Conservation (phyloP, 208 protist genomes). For the Strigomonas culicis region DNA sequence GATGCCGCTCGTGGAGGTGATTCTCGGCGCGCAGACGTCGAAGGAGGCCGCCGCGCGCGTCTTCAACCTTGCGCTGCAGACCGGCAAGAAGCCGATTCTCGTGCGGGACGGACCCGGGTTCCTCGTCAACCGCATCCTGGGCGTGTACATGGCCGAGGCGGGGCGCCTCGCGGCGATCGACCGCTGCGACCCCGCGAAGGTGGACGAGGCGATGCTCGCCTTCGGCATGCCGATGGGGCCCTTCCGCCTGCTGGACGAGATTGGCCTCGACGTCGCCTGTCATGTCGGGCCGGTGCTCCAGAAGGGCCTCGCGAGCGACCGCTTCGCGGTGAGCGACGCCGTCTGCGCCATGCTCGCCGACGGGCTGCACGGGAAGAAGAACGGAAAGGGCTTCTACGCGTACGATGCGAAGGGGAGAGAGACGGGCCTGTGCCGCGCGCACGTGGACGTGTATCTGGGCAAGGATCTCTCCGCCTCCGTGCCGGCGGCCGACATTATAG, state of each 20-base stretch:
- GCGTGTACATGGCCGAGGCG: conserved; percentile 84
- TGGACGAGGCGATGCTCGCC: conserved; percentile 75
- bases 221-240: conserved; percentile 94
- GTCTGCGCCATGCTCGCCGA: conserved; percentile 58
- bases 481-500: conserved; percentile 57
- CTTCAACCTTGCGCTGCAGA: conserved; percentile 70
- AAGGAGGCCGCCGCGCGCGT: conserved; percentile 68
- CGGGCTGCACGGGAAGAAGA: conserved; percentile 84
- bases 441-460: conserved; percentile 32
- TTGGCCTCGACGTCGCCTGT: conserved; percentile 88
- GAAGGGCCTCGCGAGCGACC: conserved; percentile 53
- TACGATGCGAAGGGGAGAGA: conserved; percentile 79
- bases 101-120: conserved; percentile 87
- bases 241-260: conserved; percentile 88
- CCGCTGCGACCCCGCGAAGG: conserved; percentile 37
- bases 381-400: conserved; percentile 84
- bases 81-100: conserved; percentile 92
- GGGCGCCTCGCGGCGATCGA: conserved; percentile 56
- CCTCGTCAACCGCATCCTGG: conserved; percentile 84
- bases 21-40: conserved; percentile 75
- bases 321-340: conserved; percentile 45
- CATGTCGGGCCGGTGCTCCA: conserved; percentile 71
- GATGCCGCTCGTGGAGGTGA: conserved; percentile 93
- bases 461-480: conserved; percentile 25
- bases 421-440: conserved; percentile 35